Evolutionary conservation across 2,329 filamentous ascomycete species (phyloP), one percentile per base, ranked within the genome.

Genomic region (Cladophialophora bantiana): DNA sequence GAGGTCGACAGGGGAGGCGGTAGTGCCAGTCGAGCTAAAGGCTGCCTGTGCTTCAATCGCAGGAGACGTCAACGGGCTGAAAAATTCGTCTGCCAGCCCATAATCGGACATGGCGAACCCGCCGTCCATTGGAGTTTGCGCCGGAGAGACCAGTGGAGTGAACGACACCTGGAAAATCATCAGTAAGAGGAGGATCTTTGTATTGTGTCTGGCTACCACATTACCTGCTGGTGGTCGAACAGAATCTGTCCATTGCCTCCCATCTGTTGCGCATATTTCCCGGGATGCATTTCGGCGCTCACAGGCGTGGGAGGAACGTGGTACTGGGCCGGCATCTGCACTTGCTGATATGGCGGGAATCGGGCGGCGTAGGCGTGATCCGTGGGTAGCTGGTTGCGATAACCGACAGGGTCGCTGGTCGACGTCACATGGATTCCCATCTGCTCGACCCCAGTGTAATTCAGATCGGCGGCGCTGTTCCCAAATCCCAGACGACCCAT

Each of bases 61-160:
- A 2, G 82, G 82, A 9, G 82, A 84, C 1, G 81, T 83, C 38
- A 84, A 76, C 31, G 82, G 82, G 31, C 81, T 84, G 68, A 84
- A 83, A 71, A 82, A 81, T 72, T 83, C 82, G 56, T 81, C 79
- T 9, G 81, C 80, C 31, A 81, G 78, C 9, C 81, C 78, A 70
- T 82, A 84, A 69, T 83, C 81, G 9, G 80, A 78, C 48, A 83
- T 75, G 61, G 78, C 77, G 62, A 83, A 82, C 70, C 81, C 79
- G 36, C 77, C 77, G 68, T 83, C 81, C 65, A 83, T 73, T 3
- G 82, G 82, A 7, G 82, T 83, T 77, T 83, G 83, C 31, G 82
- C 82, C 10, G 82, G 82, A 57, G 82, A 84, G 34, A 84, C 77
- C 45, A 83, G 77, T 20, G 82, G 82, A 7, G 82, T 84, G 72